Base-by-base conservation (phyloP, 441 rosid genomes). In the Corymbia calophylla region DNA sequence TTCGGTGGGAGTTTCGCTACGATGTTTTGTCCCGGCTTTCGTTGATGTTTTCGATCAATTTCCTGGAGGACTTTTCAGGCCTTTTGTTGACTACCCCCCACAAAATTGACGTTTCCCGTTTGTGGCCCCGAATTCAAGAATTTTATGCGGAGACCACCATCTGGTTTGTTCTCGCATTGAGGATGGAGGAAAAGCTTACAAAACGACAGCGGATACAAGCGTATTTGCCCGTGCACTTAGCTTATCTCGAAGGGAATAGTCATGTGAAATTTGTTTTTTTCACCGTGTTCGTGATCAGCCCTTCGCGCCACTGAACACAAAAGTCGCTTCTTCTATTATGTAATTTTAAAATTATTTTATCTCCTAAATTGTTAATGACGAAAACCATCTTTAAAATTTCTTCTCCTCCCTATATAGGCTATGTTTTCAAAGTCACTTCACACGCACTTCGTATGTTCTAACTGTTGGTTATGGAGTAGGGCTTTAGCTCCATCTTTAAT, bases 321-420 rank as follows among this genome's bases (percentile, higher is more conserved):
- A 58, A 58, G 25, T 58, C 0, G 0, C n/a, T 14, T 10, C 25
- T 58, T 25, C 7, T 25, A 58, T 25, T 58, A 10, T 58, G 64
- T 58, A 25, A 58, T 58, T 58, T 58, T 58, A 25, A 58, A 23
- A 58, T 25, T 25, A 3, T 58, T 58, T 14, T 0, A 25, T 58
- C 64, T 10, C 7, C 0, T 58, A 25, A 58, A 58, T 0, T 1
- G 7, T 58, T 25, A 58, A 58, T 0, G 1, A 1, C 0, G 0
- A 58, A 23, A 58, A 25, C 0, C n/a, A 4, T 25, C 0, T 58
- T 25, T 25, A 23, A 14, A 58, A 25, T 58, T 58, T 25, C 14
- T 8, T 58, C 29, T 9, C 23, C 64, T 58, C 64, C 64, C 15
- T 25, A 0, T 58, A 11, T 25, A 58, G n/a, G 64, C 15, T 58